phyloP scores from a whole-genome alignment of 1,284 basidiomycete species.

The Pseudozyma sp. region DNA sequence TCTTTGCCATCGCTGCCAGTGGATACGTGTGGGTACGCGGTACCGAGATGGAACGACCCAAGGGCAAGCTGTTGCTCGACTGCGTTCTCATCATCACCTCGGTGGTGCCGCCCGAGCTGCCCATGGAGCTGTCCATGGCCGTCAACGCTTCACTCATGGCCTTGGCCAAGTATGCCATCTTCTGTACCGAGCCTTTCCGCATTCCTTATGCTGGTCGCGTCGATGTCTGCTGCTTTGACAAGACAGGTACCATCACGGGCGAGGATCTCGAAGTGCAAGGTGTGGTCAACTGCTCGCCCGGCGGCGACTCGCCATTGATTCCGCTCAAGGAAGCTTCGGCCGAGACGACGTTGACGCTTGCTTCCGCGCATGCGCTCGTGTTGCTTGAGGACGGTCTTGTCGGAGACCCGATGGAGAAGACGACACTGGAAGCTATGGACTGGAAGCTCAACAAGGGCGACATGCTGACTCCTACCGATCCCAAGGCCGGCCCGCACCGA shows the following conservation, averaged over 20 bases:
- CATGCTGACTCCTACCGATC: constrained; percentile 40
- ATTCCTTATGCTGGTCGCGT: constrained; percentile 68
- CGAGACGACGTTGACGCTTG: constrained; percentile 87
- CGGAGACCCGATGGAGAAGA: constrained; percentile 99
- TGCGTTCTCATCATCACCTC: constrained; percentile 68
- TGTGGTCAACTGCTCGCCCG: constrained; percentile 54
- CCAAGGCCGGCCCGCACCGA: constrained; percentile 44
- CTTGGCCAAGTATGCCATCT: constrained; percentile 79
- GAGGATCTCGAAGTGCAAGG: constrained; percentile 68
- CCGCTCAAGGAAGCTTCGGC: constrained; percentile 80
- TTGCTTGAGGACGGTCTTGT: constrained; percentile 89
- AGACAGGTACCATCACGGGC: constrained; percentile 68
- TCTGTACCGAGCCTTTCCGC: constrained; percentile 69
- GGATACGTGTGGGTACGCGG: constrained; percentile 67
- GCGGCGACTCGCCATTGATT: constrained; percentile 72
- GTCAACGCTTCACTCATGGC: constrained; percentile 75
- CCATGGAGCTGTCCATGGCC: constrained; percentile 68
- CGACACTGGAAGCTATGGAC: constrained; percentile 88
- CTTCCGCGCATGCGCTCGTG: constrained; percentile 94
- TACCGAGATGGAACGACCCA: constrained; percentile 64
- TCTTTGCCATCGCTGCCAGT: constrained; percentile 67
- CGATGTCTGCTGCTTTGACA: constrained; percentile 69
- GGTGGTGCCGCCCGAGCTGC: constrained; percentile 67
- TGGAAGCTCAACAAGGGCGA: constrained; percentile 86
- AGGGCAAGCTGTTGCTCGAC: constrained; percentile 67